Evolutionary conservation across 2,329 filamentous ascomycete species (phyloP), one percentile per base, ranked within the genome.

Genomic region (Pseudodiploospora longispora): DNA sequence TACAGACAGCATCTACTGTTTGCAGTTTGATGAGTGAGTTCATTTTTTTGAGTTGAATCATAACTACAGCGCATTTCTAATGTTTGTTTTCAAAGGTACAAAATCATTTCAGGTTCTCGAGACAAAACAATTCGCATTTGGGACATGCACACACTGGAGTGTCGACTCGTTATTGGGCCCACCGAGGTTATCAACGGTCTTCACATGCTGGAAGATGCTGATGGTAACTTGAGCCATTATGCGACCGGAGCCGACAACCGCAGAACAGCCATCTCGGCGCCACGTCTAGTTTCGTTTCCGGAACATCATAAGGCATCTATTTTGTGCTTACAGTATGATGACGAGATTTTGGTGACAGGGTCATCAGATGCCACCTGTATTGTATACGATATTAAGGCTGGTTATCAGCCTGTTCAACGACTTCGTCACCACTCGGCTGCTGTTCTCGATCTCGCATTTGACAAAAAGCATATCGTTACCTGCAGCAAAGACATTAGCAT

Each of bases 401-500:
- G 85, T 33, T 96, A 91, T 63, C 75, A 78, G 47, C 90, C 93
- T 0, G 80, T 95, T 47, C 82, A 79, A 40, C 84, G 87, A 30
- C 80, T 98, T 10, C 69, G 71, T 31, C 81, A 84, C 50, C 93
- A 98, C 67, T 80, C 78, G 5, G 88, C 88, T 4, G 91, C 93
- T 41, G 90, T 98, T 34, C 76, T 98, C 10, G 93, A 98, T 60
- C 82, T 98, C 7, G 91, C 88, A 52, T 91, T 98, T 52, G 89
- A 98, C 61, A 80, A 88, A 51, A 83, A 84, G 55, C 85, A 95
- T 65, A 96, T 98, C 56, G 85, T 97, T 41, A 96, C 91, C 5
- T 98, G 93, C 71, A 95, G 88, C 61, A 98, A 98, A 66, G 93
- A 98, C 65, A 82, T 84, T 35, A 90, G 78, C 50, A 95, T 98